These are phyloP conservation scores for Dendryphion nanum DNA, from an alignment of 2,329 filamentous ascomycete genomes.

Conservation along the genomic window DNA sequence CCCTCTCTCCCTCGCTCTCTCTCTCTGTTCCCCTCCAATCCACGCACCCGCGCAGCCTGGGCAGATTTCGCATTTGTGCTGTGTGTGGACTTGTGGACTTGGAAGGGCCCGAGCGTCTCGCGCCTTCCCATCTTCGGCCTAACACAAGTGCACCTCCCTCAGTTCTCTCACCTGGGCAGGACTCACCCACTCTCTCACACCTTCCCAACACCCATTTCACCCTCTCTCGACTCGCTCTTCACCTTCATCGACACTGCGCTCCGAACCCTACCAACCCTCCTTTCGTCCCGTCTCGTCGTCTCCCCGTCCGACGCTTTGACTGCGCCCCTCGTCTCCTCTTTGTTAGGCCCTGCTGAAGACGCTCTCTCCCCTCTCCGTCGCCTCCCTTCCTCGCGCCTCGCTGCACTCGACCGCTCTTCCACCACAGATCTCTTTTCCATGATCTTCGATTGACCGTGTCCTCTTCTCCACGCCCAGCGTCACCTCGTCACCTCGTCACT, in stretches of 20 bases:
- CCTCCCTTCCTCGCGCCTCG: slow-evolving; percentile 24
- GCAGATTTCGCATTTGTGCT: no score
- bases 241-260: slow-evolving; percentile 7
- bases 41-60: no score
- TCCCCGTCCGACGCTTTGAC: slow-evolving; percentile 9
- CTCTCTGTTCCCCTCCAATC: neutral
- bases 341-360: slow-evolving; percentile 21
- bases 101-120: neutral
- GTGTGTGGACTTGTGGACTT: no score
- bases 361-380: slow-evolving; percentile 15
- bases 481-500: slow-evolving; percentile 19
- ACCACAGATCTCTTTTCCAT: slow-evolving; percentile 16
- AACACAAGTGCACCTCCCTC: no score
- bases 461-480: slow-evolving; percentile 17
- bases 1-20: neutral
- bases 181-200: neutral
- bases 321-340: slow-evolving; percentile 28
- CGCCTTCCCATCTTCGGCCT: no score
- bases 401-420: slow-evolving; percentile 13
- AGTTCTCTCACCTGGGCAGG: neutral
- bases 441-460: slow-evolving; percentile 13
- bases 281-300: slow-evolving; percentile 11
- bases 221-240: slow-evolving; percentile 11
- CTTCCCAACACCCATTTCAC: neutral
- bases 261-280: slow-evolving; percentile 1